Evolutionary conservation across 805 yeast species (phyloP), one percentile per base, ranked within the genome.

Genomic region (Komagataella phaffii): DNA sequence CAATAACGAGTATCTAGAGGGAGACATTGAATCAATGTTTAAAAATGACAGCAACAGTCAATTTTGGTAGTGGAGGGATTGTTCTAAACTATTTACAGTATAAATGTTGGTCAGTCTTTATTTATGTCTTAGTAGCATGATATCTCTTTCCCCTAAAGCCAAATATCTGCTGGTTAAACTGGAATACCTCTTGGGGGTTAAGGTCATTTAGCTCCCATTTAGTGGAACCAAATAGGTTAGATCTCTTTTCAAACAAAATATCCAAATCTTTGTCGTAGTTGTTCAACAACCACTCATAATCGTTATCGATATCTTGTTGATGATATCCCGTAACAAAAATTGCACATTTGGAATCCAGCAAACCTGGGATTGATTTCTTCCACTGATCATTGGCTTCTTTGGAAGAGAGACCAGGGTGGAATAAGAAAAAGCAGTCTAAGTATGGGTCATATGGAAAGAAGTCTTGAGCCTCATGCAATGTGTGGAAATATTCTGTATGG

Each of bases 361-460:
- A 71, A 3, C 91, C 96, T 51, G 88, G 88, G 58, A 93, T 70
- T 0, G 96, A 75, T 64, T 87, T 84, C 56, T 78, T 78, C 97
- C 98, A 91, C 61, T 80, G 78, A 53, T 83, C 83, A 64, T 78
- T 75, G 19, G 83, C 73, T 61, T 88, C 96, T 12, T 87, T 85
- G 6, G 93, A 85, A 17, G 88, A 83, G 62, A 89, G 79, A 45
- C 96, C 96, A 3, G 99, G 98, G 65, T 91, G 98, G 85, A 91
- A 93, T 51, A 87, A 74, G 77, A 88, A 89, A 68, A 93, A 93
- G 24, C 81, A 80, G 64, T 93, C 99, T 64, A 88, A 76, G 67
- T 91, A 93, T 47, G 99, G 99, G 66, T 93, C 99, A 66, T 90
- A 93, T 4, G 99, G 99, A 81, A 88, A 88, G 65, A 93, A 87